phyloP scores from a whole-genome alignment of 2,329 filamentous ascomycete genomes.

The Fusarium anguioides region DNA sequence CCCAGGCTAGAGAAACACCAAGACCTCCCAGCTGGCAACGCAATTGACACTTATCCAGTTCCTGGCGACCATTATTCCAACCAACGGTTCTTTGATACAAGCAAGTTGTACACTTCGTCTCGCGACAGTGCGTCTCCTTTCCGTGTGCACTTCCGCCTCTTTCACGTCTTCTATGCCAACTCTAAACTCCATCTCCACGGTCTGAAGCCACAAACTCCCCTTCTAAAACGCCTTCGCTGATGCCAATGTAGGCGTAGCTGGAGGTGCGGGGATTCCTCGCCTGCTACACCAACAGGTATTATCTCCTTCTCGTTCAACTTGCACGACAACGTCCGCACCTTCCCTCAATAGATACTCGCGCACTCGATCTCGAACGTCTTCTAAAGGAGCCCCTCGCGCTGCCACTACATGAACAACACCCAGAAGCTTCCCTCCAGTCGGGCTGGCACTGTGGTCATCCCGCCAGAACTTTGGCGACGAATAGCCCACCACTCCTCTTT shows the following conservation, averaged over 20 bases:
- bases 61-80: constrained; percentile 8
- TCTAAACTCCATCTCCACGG: constrained; percentile 16
- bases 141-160: constrained; percentile 12
- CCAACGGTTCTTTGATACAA: background rate
- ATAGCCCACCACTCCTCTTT: constrained; percentile 88
- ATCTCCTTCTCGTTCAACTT: constrained; percentile 88
- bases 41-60: background rate
- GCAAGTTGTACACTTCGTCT: constrained; percentile 10
- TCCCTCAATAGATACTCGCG: constrained; percentile 75
- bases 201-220: constrained; percentile 4
- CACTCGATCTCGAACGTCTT: constrained; percentile 86
- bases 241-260: constrained; percentile 47
- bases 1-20: background rate
- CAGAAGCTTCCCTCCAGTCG: constrained; percentile 67
- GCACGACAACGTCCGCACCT: constrained; percentile 84
- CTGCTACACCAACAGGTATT: constrained; percentile 67
- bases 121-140: constrained; percentile 3
- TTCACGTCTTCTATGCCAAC: constrained; percentile 17
- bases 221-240: constrained; percentile 50
- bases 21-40: background rate
- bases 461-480: constrained; percentile 93
- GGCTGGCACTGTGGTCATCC: constrained; percentile 70
- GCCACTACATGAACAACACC: constrained; percentile 91
- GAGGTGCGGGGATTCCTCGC: constrained; percentile 44
- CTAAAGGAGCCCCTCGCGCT: constrained; percentile 75